Evolutionary conservation across 2,329 filamentous ascomycete genomes (phyloP), one percentile per base, ranked within the genome.

Genomic region (Trichoderma sp.): DNA sequence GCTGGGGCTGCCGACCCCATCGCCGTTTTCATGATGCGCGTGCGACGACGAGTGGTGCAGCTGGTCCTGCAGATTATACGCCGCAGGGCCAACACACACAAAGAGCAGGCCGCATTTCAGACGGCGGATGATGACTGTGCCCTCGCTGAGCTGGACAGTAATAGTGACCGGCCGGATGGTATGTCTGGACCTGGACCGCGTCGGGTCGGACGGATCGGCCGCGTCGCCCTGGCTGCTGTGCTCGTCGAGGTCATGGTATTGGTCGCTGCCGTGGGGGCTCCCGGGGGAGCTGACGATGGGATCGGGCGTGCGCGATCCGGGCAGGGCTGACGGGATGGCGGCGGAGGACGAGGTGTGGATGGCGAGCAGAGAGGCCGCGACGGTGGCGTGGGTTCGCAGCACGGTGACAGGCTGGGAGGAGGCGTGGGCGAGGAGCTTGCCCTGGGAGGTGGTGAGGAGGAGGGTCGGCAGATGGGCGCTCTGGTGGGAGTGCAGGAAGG

Each of bases 341-440:
- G 78, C 74, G 33, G 80, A 80, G 14, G 81, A 80, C 29, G 81
- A 79, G 52, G 84, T 81, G 77, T 90, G 88, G 55, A 89, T 83
- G 24, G 83, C 81, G 81, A 88, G 88, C 24, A 90, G 83, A 6
- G 86, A 88, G 69, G 87, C 86, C 53, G 88, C 88, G 70, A 90
- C 86, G 70, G 88, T 90, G 73, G 86, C 87, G 77, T 90, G 87
- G 11, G 86, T 88, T 74, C 88, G 87, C 49, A 91, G 84, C 24
- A 83, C 81, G 70, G 84, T 80, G 73, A 88, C 86, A 60, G 87
- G 81, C 56, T 87, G 81, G 2, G 83, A 79, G 62, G 86, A 87
- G 49, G 88, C 86, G 77, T 89, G 87, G 68, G 88, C 86, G 72
- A 91, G 87, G 43, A 91, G 85, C 77, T 89, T 89, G 73, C 88